A percentile compares a stretch with the other conserved stretches of the same genome.
These are phyloP conservation scores for Tillandsia fasciculata DNA, from an alignment of 176 grass and related monocot species.

Conservation along the genomic window DNA sequence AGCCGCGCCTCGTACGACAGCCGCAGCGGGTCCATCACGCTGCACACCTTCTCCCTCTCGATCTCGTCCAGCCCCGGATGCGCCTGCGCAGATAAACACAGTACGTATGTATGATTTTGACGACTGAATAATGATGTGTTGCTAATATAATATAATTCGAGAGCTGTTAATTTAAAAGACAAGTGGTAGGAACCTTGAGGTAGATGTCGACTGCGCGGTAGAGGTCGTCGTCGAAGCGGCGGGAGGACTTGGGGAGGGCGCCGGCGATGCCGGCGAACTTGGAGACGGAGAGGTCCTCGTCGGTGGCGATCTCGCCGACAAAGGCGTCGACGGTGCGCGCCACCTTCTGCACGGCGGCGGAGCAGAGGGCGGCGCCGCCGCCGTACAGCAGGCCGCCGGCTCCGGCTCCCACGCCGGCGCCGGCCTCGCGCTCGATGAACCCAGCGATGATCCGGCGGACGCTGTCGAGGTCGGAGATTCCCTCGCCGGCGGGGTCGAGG, in stretches of 20 bases:
- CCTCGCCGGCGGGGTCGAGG: conserved; percentile 32
- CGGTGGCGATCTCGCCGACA: conserved; percentile 64
- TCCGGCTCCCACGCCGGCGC: background rate
- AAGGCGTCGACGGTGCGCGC: conserved; percentile 46
- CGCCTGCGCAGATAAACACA: conserved; percentile 10
- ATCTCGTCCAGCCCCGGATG: conserved; percentile 63
- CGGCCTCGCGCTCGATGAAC: conserved; percentile 39
- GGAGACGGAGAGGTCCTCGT: conserved; percentile 42
- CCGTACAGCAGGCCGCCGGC: conserved; percentile 10
- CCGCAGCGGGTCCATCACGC: conserved; percentile 69
- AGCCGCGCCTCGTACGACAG: conserved; percentile 61
- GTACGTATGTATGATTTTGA: background rate
- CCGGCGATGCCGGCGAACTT: conserved; percentile 54
- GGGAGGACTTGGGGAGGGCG: conserved; percentile 57
- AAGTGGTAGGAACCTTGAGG: conserved; percentile 31
- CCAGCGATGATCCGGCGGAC: conserved; percentile 41
- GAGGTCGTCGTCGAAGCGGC: conserved; percentile 40
- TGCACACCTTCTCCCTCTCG: conserved; percentile 83
- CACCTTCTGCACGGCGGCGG: conserved; percentile 41
- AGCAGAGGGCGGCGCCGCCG: conserved; percentile 10
- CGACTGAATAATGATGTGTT: background rate
- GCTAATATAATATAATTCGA: too few relatives aligned
- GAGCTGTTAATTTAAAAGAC: too few relatives aligned
- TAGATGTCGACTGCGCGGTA: conserved; percentile 55
- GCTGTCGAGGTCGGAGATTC: conserved; percentile 40